Evolutionary conservation across 805 yeast genomes (phyloP).

Genomic region (Ogataea nakhonphanomensis): DNA sequence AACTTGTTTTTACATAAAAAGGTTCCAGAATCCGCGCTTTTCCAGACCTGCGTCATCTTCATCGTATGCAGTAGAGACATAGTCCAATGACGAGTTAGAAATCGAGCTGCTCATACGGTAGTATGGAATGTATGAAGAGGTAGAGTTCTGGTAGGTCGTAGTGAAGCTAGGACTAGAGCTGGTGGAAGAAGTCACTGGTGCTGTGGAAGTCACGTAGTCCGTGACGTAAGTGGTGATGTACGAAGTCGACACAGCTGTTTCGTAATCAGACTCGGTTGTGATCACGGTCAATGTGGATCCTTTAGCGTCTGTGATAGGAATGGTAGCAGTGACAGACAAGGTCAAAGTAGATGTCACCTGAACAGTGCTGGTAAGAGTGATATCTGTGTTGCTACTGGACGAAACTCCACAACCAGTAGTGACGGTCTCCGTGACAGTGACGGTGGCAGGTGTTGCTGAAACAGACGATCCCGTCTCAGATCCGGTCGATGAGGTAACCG

Average conservation of each 20-base stretch:
- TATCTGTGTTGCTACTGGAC: conserved; percentile 11
- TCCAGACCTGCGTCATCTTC: conserved; percentile 6
- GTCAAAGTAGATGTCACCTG: conserved; percentile 25
- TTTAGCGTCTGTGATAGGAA: conserved; percentile 30
- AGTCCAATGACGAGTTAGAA: conserved; percentile 9
- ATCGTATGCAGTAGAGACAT: conserved; percentile 14
- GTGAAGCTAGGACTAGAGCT: conserved; percentile 7
- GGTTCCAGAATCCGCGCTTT: conserved; percentile 23
- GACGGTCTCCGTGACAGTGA: conserved; percentile 28
- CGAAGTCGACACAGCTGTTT: conserved; percentile 22
- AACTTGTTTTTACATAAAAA: conserved; percentile 10
- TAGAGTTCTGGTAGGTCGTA: conserved; percentile 2
- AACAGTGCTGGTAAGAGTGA: conserved; percentile 18
- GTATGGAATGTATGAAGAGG: conserved; percentile 4
- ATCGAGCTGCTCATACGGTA: conserved; percentile 3
- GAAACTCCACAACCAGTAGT: conserved; percentile 9
- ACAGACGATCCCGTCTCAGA: conserved; percentile 4
- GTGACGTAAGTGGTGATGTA: conserved; percentile 17
- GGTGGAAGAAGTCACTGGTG: conserved; percentile 5
- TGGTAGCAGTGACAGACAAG: conserved; percentile 31
- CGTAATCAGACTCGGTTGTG: conserved; percentile 30
- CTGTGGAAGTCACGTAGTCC: conserved; percentile 11
- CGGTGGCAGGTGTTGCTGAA: conserved; percentile 21
- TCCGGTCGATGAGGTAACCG: background rate
- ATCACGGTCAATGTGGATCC: conserved; percentile 29